Conservation (phyloP, 2,329 filamentous ascomycete species). For the Colletotrichum tanaceti region DNA sequence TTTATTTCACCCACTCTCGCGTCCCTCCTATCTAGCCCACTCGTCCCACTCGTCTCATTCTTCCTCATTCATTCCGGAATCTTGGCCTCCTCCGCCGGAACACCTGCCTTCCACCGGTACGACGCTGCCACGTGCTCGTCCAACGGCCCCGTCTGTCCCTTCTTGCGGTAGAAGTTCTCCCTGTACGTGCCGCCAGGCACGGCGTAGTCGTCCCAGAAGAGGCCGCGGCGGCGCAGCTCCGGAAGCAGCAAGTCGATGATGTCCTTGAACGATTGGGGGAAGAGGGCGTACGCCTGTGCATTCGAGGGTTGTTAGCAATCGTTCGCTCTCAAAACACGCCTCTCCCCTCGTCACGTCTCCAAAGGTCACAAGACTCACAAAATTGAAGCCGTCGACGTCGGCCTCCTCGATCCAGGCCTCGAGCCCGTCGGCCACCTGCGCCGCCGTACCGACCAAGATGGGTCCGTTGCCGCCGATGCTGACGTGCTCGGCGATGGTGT, state of each 20-base stretch:
- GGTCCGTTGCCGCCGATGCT: constrained; percentile 75
- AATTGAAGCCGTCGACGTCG: constrained; percentile 80
- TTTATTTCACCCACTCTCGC: not conserved
- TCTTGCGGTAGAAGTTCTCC: constrained; percentile 67
- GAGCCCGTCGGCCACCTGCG: constrained; percentile 74
- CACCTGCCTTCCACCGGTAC: constrained; percentile 56
- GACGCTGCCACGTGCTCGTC: constrained; percentile 64
- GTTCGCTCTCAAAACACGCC: not conserved
- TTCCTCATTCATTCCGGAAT: constrained; percentile 42
- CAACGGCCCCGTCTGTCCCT: constrained; percentile 62
- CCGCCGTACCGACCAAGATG: constrained; percentile 71
- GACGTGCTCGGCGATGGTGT: constrained; percentile 75
- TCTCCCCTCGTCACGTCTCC: not conserved
- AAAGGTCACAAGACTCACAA: constrained; percentile 58
- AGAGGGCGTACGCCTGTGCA: constrained; percentile 69
- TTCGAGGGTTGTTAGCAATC: not conserved
- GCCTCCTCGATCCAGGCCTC: constrained; percentile 76
- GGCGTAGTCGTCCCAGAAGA: constrained; percentile 67
- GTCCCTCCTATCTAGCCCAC: too few species aligned
- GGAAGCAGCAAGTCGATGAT: constrained; percentile 74
- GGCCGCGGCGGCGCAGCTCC: constrained; percentile 68
- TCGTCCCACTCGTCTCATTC: too few species aligned
- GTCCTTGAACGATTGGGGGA: constrained; percentile 75
- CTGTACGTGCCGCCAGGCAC: constrained; percentile 69
- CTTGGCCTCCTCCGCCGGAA: constrained; percentile 45